Evolutionary conservation across 805 yeast species (phyloP).

Genomic region (Myxozyma geophila): DNA sequence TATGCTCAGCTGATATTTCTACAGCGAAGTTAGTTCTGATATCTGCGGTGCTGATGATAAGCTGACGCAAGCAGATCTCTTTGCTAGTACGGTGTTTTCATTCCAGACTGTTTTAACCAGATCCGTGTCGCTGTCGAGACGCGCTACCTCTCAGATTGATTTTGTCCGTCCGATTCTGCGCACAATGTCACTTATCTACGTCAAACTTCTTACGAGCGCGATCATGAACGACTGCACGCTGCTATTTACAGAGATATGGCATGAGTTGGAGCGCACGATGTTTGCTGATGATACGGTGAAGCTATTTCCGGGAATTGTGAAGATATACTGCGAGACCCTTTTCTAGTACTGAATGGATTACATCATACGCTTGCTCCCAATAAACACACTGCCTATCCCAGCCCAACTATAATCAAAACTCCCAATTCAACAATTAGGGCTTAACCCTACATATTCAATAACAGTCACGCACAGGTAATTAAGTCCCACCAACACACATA

Average conservation of each 20-base stretch:
- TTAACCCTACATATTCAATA: conserved; percentile 7
- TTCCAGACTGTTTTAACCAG: neutral
- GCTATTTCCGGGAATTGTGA: conserved; percentile 1
- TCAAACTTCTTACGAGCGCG: neutral
- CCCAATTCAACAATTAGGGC: conserved; percentile 1
- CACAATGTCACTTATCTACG: conserved; percentile 1
- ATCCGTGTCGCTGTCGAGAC: neutral
- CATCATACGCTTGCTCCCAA: neutral
- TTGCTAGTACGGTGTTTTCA: neutral
- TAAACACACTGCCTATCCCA: neutral
- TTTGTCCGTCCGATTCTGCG: neutral
- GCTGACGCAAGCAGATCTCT: too few relatives aligned
- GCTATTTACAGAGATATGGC: neutral
- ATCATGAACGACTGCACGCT: neutral
- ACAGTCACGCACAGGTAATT: conserved; percentile 1
- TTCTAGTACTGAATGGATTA: neutral
- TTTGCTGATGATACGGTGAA: neutral
- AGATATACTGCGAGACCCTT: conserved; percentile 9
- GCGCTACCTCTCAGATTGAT: neutral
- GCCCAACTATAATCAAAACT: neutral
- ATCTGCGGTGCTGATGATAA: too few relatives aligned
- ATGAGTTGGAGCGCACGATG: conserved; percentile 4
- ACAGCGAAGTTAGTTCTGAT: too few relatives aligned
- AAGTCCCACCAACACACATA: conserved; percentile 7
- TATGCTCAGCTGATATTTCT: too few relatives aligned